Base-by-base conservation (phyloP, 306 rosid species). In the Glycyrrhiza uralensis region DNA sequence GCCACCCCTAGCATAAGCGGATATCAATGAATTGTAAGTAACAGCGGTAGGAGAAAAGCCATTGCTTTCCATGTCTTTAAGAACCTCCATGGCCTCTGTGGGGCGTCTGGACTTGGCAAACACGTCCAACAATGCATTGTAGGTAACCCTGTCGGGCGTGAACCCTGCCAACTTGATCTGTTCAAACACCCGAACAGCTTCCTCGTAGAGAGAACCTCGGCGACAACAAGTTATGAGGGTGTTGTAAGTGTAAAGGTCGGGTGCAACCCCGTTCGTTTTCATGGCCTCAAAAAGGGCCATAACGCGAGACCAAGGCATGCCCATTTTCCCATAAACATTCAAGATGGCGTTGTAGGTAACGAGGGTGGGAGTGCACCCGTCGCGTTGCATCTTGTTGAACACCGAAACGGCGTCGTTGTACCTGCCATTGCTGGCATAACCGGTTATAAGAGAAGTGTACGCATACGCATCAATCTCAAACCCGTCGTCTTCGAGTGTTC, bases 251-350 rank as follows among this genome's bases (percentile, higher is more conserved):
- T 87, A 94, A 68, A 82, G 82, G 86, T 94, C 97, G 3, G 92
- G 97, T 60, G 81, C 44, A 85, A 91, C 46, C 67, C 96, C 87
- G 0, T 81, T 65, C 12, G 39, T 33, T 72, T 77, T 91, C 97
- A 91, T 91, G 13, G 76, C 20, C 3, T 85, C 75, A n/a, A 94
- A 62, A 55, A 87, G 83, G 14, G 67, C 78, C 7, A 76, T 65
- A 42, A 85, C 84, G 73, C 72, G 85, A 68, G 86, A 80, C 97
- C 97, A 94, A 79, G 96, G 88, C 90, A 87, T 86, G 2, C 98
- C 96, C 96, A 91, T 87, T 79, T 91, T 94, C 20, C 97, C 98
- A 78, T 86, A 93, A 39, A 91, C 96, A 77, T 87, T 86, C 80
- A 94, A 74, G 24, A 91, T 71, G 61, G 90, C 87, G 75, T 94